Base-by-base conservation (phyloP, 768 basidiomycete genomes). In the Boletellus sp. region DNA sequence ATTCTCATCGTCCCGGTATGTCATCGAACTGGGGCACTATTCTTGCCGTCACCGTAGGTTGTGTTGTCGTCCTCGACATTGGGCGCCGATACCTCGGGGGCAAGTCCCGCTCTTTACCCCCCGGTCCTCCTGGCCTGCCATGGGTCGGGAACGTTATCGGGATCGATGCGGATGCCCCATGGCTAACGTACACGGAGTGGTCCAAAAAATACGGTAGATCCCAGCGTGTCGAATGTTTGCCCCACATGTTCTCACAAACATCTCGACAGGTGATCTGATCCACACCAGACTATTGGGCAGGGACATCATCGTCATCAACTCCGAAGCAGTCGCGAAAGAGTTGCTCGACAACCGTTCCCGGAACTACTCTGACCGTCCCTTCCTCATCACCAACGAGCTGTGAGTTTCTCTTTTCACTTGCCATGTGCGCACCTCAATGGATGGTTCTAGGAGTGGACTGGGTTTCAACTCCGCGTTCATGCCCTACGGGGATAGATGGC, bases 401-500 rank as follows among this genome's bases (percentile, higher is more conserved):
- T 39, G 7, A 15, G 45, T 39, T 1, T 13, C 12, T 34, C 22
- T 10, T 10, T 41, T 19, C 11, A 6, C n/a, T 13, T 13, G 6
- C 16, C 12, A 28, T 24, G 9, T 28, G 40, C 20, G 3, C 15
- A 22, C 22, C 2, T 43, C 9, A 43, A 17, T 7, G 16, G 1
- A 5, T 28, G 24, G 3, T 26, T 3, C 8, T 23, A 58, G 53
- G 26, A 50, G 58, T 28, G 58, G 58, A 16, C 15, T 51, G n/a
- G 58, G 26, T 2, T 60, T 60, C 23, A 55, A 55, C 34, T 50
- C 55, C 3, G 24, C 33, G 8, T 16, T 60, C 11, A 39, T 57
- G 56, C 48, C 48, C 3, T 60, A 63, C 34, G 55, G 61, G 2
- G 42, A 47, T 3, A 47, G 50, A 42, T 63, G 61, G 61, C 54